phyloP scores from a whole-genome alignment of 257 asterid genomes.

The Solanum sitiens region DNA sequence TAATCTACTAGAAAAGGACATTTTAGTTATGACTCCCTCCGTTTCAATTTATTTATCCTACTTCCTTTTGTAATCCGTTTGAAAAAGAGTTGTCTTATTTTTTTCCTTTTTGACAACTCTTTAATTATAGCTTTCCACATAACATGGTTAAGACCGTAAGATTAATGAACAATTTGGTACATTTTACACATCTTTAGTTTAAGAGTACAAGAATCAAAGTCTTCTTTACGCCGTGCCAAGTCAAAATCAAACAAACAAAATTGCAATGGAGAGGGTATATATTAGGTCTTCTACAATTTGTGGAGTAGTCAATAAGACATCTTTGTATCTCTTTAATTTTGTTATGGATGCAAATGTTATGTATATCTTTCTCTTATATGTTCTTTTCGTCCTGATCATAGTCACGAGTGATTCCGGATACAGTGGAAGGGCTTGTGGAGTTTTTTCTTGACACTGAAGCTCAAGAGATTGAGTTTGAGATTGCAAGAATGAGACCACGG shows the following conservation, averaged over 20 bases:
- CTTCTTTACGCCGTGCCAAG: background rate
- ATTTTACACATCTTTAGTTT: no score
- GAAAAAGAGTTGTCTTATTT: no score
- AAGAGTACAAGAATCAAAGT: background rate
- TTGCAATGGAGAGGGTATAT: background rate
- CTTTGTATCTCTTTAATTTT: background rate
- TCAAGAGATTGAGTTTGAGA: conserved; percentile 80
- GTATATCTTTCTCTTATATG: background rate
- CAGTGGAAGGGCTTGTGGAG: conserved; percentile 55
- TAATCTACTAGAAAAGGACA: background rate
- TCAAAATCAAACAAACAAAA: background rate
- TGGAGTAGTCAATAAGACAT: background rate
- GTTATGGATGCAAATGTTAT: background rate
- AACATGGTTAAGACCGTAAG: background rate
- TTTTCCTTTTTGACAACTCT: background rate
- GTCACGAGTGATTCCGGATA: conserved; percentile 71
- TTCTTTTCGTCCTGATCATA: background rate
- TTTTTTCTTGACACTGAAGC: conserved; percentile 91
- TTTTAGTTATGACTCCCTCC: background rate
- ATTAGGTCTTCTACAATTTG: background rate
- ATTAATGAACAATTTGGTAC: no score
- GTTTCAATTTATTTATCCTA: no score
- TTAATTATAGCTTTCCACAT: no score
- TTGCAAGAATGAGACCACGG: conserved; percentile 82
- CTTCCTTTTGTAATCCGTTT: background rate